Evolutionary conservation across 495 filamentous ascomycete genomes (phyloP), one percentile per base, ranked within the genome.

Genomic region (Penicillium desertorum): DNA sequence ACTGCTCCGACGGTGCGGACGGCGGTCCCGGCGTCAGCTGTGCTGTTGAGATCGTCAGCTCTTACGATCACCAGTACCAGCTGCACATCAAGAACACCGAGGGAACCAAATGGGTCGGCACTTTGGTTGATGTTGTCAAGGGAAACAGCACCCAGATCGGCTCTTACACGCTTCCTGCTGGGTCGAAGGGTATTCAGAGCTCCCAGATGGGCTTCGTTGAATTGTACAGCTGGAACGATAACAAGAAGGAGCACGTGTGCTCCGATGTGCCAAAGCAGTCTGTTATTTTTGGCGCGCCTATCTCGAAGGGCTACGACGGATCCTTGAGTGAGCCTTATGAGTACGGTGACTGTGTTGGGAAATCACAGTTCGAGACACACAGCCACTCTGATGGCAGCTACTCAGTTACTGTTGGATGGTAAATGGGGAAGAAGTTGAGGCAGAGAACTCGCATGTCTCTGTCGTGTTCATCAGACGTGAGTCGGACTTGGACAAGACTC

Each of bases 271-370:
- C 69, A 0, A 51, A 47, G 51, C 51, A 58, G 39, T 37, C 34
- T 0, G 64, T 61, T 16, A 57, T 43, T 17, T 71, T 71, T 42
- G 62, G 66, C 10, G 43, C 46, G 1, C 64, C 64, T 4, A 56
- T 48, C 50, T 53, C 58, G 5, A 41, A 56, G 23, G 66, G 58
- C 1, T 51, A 42, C 1, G 0, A 19, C 19, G 66, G 62, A 10
- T 39, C n/a, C 10, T 2, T 67, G 41, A 29, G 29, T 1, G 58
- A 61, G 53, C 58, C 66, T 23, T 67, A 71, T 56, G 64, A 69
- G 51, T 69, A 71, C 49, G 69, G 69, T 5, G 68, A 71, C 44
- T 71, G 68, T 54, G 62, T 59, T 50, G 68, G 66, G 22, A 25
- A 69, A 60, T 62, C 52, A 16, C 47, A 29, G 4, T 71, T 67